Evolutionary conservation across 768 basidiomycete species (phyloP), one percentile per base, ranked within the genome.

Genomic region (Lactarius trivialis): DNA sequence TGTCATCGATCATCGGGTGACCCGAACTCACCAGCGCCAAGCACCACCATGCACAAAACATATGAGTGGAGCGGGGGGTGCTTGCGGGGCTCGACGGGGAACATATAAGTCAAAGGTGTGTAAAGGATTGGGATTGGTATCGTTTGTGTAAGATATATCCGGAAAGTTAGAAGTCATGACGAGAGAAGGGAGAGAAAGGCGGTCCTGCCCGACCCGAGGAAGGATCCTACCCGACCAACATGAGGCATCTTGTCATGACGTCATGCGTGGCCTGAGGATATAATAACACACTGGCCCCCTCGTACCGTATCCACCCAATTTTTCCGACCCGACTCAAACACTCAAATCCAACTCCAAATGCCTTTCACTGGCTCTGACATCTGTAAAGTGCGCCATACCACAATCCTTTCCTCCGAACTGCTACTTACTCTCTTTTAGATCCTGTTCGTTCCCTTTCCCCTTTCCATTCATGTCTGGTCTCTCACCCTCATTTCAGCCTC

Each of bases 1-100:
- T 51, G 54, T 64, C 60, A 19, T 62, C 11, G 45, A 48, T 24
- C 45, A 21, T 32, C 26, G 48, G 28, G 32, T 12, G 9, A 53
- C 63, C 55, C 60, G 2, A 55, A 70, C 86, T 77, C 70, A 90
- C 90, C 83, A 72, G 68, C 83, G 77, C 91, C 91, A 93, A 26
- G 91, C 91, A 36, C 91, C 91, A 33, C 91, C 91, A 67, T 91
- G 91, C 32, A 92, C 75, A 68, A 91, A 92, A 68, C 83, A 83
- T 41, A 91, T 69, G 48, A 91, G 71, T n/a, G 80, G 77, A 1
- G 70, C 67, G 50, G 61, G 60, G 36, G 52, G 12, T 11, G 57
- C 37, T 28, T 51, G 9, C 34, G 17, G 24, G 56, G 54, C 39
- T 21, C 21, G 24, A 30, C 41, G 26, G 43, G 64, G 60, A 19